These are phyloP conservation scores for Fragilariopsis cylindrus DNA, from an alignment of 108 stramenopile genomes.

Conservation along the genomic window DNA sequence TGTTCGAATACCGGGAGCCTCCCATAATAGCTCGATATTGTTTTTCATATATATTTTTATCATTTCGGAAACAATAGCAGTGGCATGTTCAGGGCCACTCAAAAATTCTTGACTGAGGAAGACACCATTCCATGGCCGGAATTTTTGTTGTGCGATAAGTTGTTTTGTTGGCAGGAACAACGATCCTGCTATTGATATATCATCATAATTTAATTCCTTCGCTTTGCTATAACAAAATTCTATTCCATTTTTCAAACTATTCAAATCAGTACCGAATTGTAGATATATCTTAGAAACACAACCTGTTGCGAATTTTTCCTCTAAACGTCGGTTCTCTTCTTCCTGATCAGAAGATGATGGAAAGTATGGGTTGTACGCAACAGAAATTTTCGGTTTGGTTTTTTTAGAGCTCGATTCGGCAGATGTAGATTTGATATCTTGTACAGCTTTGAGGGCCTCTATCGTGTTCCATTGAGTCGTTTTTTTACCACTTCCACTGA, in stretches of 20 bases:
- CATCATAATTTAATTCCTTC: background rate
- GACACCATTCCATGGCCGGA: slow-evolving; percentile 61
- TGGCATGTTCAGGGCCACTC: slow-evolving; percentile 22
- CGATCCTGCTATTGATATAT: slow-evolving; percentile 23
- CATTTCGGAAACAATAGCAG: slow-evolving; percentile 33
- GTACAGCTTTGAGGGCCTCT: background rate
- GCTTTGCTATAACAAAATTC: slow-evolving; percentile 14
- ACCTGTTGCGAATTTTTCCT: slow-evolving; percentile 29
- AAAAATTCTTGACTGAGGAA: slow-evolving; percentile 44
- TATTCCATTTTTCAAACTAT: slow-evolving; percentile 23
- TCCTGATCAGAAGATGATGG: slow-evolving; percentile 26
- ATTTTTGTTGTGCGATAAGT: slow-evolving; percentile 57
- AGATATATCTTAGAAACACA: slow-evolving; percentile 38
- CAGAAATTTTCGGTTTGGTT: slow-evolving; percentile 18
- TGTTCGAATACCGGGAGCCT: slow-evolving; percentile 56
- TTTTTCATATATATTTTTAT: slow-evolving; percentile 36
- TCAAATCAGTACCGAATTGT: slow-evolving; percentile 47
- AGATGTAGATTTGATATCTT: no score
- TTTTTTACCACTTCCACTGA: slow-evolving; percentile 29
- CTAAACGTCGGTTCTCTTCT: slow-evolving; percentile 30
- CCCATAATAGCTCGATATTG: slow-evolving; percentile 40
- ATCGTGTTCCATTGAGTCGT: slow-evolving; percentile 26
- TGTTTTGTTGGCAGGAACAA: slow-evolving; percentile 48
- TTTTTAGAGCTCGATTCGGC: background rate
- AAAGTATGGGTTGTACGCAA: slow-evolving; percentile 52